Base-by-base conservation (phyloP, 1,284 basidiomycete species). In the Erythrobasidium hasegawianum region DNA sequence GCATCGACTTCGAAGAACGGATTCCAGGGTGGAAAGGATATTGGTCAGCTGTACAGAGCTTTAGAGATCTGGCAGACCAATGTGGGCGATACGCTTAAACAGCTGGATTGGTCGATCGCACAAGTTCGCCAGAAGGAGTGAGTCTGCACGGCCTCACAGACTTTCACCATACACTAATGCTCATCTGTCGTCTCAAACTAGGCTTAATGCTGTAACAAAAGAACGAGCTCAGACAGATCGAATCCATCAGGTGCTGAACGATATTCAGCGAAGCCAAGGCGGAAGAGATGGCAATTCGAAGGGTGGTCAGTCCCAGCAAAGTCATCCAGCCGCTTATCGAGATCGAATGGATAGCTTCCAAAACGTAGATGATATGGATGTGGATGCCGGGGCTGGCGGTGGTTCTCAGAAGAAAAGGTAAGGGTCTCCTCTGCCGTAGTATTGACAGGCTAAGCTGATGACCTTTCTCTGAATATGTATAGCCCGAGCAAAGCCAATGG, bases 111-210 rank as follows among this genome's bases (percentile, higher is more conserved):
- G 24, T 54, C 49, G 16, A 54, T 67, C 24, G 57, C 47, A 20
- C 18, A 24, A 7, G 29, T 67, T 5, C 47, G 47, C 45, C 33
- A 67, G 57, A 43, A 45, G 39, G 64, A 67, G 64, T 67, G 26
- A 39, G 64, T 41, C 7, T 27, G 33, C 11, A 20, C 16, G 18
- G n/a, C 39, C 7, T 40, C 55, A 18, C 29, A 14, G n/a, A 8
- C 27, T 54, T 41, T 27, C 14, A 11, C 16, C n/a, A 7, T 47
- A n/a, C 50, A 26, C 20, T 24, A 24, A 53, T 29, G 8, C 20
- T 16, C 9, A 53, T 22, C 20, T 20, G 11, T 50, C 40, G 10
- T 18, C 26, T 16, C 47, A 49, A 38, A 29, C 55, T 22, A 52
- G 22, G 8, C 50, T 57, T 13, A 5, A n/a, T n/a, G n/a, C n/a